Evolutionary conservation across 2,329 filamentous ascomycete genomes (phyloP), one percentile per base, ranked within the genome.

Genomic region (Talaromyces sp.): DNA sequence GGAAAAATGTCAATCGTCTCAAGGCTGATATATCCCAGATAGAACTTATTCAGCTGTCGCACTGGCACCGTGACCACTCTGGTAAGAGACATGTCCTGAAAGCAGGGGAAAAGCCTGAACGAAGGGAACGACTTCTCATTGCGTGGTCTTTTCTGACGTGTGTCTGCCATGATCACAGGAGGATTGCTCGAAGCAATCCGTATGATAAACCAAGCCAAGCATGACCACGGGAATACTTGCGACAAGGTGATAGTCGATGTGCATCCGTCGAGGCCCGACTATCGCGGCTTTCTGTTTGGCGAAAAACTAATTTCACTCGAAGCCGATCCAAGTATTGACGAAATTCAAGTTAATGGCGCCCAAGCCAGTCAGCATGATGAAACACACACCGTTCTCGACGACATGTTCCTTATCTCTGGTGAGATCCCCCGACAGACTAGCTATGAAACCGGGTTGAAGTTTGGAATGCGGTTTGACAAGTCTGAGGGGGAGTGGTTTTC

Each of bases 31-130:
- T 82, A 4, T 68, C 74, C 1, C 64, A 68, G 0, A 71, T 84
- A 26, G 81, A 83, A 63, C 60, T 77, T 14, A 76, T 83, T 21
- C 75, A 82, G 54, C 69, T 84, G 26, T 81, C 80, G 5, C 79
- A 83, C 64, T 83, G 82, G 82, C 81, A 85, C 69, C 76, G 82
- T 43, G 81, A 85, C 63, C 81, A 85, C 64, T 82, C 81, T 27
- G 80, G 80, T 77, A 56, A n/a, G 66, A 52, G 24, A 29, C 49
- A 11, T 7, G 21, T 21, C 43, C 10, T 46, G 14, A 2, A 52
- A 8, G 17, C 27, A 51, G 13, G 14, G 35, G 9, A 6, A 17
- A n/a, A n/a, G 13, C 5, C 13, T 13, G 14, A 17, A 5, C 32
- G 32, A 17, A 35, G 14, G 10, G 17, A 35, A 35, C 5, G 2